Conservation (phyloP, 1,284 basidiomycete species). For the Sanghuangporus baumii region DNA sequence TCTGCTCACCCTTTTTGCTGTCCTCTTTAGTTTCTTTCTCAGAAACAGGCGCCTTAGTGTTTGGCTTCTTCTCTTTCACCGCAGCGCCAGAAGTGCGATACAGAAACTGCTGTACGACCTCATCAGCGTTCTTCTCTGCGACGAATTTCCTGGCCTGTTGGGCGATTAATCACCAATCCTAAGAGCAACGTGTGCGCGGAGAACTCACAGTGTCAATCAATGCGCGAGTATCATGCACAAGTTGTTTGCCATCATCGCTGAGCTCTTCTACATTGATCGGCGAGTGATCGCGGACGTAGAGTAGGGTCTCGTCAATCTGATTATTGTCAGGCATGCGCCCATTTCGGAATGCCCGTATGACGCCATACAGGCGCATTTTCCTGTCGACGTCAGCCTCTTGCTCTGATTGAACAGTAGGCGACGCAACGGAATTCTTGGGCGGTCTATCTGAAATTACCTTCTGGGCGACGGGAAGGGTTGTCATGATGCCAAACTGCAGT, state of each 20-base stretch:
- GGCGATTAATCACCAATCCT: neutral
- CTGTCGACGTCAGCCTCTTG: conserved; percentile 60
- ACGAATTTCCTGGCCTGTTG: conserved; percentile 54
- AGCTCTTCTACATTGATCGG: conserved; percentile 64
- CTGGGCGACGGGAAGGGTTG: conserved; percentile 43
- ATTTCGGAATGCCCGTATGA: conserved; percentile 72
- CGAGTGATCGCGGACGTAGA: conserved; percentile 61
- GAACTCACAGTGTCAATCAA: conserved; percentile 56
- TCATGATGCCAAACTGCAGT: neutral
- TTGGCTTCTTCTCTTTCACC: conserved; percentile 36
- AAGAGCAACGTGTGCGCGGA: neutral
- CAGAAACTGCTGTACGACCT: conserved; percentile 84
- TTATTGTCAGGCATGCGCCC: conserved; percentile 76
- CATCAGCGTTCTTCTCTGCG: conserved; percentile 80
- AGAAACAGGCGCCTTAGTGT: conserved; percentile 44
- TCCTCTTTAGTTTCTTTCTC: conserved; percentile 56
- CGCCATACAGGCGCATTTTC: conserved; percentile 71
- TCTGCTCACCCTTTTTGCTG: conserved; percentile 44
- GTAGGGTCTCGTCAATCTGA: conserved; percentile 72
- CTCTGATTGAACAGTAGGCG: conserved; percentile 46
- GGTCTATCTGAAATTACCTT: conserved; percentile 59
- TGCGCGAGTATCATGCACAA: conserved; percentile 70
- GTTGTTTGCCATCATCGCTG: conserved; percentile 70
- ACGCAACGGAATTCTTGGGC: conserved; percentile 46
- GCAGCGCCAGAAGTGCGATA: conserved; percentile 63